These are phyloP conservation scores for Euphorbia peplus DNA, from an alignment of 345 rosid genomes.

Conservation along the genomic window DNA sequence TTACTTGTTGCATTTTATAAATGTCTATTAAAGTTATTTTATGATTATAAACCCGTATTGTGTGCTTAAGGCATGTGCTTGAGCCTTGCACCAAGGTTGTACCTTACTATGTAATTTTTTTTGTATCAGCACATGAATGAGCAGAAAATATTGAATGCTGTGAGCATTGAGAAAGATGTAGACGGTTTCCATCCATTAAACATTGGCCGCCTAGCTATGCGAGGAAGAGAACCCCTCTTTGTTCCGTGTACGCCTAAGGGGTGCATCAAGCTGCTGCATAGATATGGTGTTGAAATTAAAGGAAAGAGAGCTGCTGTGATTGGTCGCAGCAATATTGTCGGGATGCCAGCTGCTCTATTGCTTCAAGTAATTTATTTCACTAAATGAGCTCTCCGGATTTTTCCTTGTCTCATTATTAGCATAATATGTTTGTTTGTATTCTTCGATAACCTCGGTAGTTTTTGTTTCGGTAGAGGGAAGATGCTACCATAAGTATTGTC, in stretches of 20 bases:
- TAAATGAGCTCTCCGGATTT: not conserved
- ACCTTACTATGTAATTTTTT: not conserved
- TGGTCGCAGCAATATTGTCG: conserved; percentile 93
- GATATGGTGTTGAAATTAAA: conserved; percentile 66
- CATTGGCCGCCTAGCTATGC: conserved; percentile 82
- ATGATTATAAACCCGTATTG: too few species aligned
- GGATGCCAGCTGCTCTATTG: conserved; percentile 87
- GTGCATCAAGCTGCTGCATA: conserved; percentile 75
- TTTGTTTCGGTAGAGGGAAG: conserved; percentile 56
- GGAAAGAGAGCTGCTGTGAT: conserved; percentile 83
- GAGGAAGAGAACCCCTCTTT: conserved; percentile 78
- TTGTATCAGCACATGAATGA: conserved; percentile 73
- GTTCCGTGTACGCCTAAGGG: conserved; percentile 92
- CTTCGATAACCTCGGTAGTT: not conserved
- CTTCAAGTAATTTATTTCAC: conserved; percentile 50
- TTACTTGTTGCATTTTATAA: too few species aligned
- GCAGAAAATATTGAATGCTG: conserved; percentile 65
- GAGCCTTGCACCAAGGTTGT: not conserved
- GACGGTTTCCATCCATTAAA: conserved; percentile 89
- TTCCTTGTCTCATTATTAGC: not conserved
- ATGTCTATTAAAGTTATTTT: too few species aligned
- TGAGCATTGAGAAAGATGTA: conserved; percentile 77
- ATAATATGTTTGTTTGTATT: not conserved
- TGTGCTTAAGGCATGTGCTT: too few species aligned
- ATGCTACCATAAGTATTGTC: conserved; percentile 70